These are phyloP conservation scores for Glycyrrhiza uralensis DNA, from an alignment of 306 rosid species.

Conservation along the genomic window DNA sequence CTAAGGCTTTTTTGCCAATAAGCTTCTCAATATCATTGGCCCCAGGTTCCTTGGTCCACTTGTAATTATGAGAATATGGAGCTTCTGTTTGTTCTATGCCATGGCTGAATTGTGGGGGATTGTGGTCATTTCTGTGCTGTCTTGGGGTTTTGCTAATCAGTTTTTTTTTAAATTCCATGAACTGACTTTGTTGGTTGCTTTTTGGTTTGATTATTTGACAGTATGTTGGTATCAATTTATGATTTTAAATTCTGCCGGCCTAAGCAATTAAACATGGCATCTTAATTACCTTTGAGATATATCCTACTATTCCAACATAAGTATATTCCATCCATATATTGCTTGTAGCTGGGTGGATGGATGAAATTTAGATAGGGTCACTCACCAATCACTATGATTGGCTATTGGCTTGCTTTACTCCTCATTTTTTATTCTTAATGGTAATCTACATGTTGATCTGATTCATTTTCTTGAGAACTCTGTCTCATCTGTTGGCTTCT, in stretches of 20 bases:
- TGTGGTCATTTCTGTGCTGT: slow-evolving; percentile 87
- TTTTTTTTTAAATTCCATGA: not conserved
- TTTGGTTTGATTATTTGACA: not conserved
- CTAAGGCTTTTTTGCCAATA: slow-evolving; percentile 77
- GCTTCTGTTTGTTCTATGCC: slow-evolving; percentile 93
- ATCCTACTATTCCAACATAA: not conserved
- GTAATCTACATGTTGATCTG: too few species aligned
- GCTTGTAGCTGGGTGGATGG: too few species aligned
- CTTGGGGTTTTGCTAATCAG: slow-evolving; percentile 99
- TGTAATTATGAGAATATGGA: slow-evolving; percentile 92
- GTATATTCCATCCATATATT: slow-evolving; percentile 5
- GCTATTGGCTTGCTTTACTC: not conserved
- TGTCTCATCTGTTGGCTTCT: not conserved
- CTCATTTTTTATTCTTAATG: too few species aligned
- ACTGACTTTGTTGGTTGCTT: not conserved
- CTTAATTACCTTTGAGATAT: slow-evolving; percentile 3
- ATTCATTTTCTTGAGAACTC: not conserved
- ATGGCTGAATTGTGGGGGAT: slow-evolving; percentile 99
- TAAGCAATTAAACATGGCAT: not conserved
- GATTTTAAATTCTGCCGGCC: not conserved
- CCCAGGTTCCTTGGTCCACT: slow-evolving; percentile 91
- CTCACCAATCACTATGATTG: too few species aligned
- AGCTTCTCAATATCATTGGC: slow-evolving; percentile 74
- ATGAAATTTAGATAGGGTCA: not conserved
- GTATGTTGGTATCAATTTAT: not conserved